phyloP scores from a whole-genome alignment of 768 basidiomycete species.

The Hericium erinaceus region DNA sequence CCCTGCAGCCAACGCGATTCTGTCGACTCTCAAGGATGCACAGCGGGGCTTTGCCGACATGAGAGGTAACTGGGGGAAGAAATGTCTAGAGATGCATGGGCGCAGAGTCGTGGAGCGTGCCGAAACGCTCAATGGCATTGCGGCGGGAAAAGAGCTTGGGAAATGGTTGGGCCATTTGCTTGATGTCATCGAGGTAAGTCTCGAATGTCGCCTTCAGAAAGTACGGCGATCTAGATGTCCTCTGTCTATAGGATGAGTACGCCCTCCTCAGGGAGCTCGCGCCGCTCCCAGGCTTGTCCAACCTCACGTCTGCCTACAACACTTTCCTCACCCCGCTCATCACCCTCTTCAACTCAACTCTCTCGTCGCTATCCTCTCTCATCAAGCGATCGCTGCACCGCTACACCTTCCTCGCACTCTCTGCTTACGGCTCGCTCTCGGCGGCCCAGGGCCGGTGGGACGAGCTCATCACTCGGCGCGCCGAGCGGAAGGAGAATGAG shows the following conservation, averaged over 20 bases:
- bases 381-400: conserved; percentile 73
- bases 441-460: conserved; percentile 59
- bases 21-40: conserved; percentile 60
- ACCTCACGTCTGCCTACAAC: conserved; percentile 50
- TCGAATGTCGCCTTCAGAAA: background rate
- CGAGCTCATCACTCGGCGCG: conserved; percentile 43
- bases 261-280: conserved; percentile 52
- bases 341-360: conserved; percentile 52
- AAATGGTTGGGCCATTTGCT: conserved; percentile 61
- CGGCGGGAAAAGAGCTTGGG: conserved; percentile 62
- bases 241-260: conserved; percentile 50
- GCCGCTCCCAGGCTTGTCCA: conserved; percentile 41
- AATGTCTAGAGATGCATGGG: conserved; percentile 64
- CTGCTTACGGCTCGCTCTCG: conserved; percentile 53
- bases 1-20: conserved; percentile 58
- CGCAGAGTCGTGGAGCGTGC: conserved; percentile 62
- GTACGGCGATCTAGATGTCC: background rate
- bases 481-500: conserved; percentile 45
- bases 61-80: conserved; percentile 71
- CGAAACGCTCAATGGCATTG: conserved; percentile 57
- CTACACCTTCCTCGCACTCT: conserved; percentile 72
- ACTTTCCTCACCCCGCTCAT: conserved; percentile 58
- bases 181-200: conserved; percentile 53
- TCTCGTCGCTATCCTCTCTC: conserved; percentile 51
- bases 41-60: conserved; percentile 81